Percentiles rank a stretch among this genome's conserved stretches.
phyloP scores from a whole-genome alignment of 108 stramenopile species.

The Skeletonema potamos region DNA sequence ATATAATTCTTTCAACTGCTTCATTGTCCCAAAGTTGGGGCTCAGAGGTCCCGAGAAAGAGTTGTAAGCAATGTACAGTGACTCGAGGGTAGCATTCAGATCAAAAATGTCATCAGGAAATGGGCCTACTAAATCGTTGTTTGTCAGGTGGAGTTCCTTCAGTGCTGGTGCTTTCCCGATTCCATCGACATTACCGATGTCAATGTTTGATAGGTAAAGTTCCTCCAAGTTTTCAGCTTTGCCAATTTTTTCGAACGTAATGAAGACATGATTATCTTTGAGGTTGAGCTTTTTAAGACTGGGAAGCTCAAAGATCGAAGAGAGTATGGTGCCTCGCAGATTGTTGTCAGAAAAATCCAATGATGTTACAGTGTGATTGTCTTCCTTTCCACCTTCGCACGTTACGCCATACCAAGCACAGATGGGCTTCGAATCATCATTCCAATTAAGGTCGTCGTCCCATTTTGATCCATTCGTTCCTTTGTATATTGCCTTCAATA shows the following conservation, averaged over 20 bases:
- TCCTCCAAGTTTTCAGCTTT: conserved; percentile 53
- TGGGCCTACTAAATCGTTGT: conserved; percentile 40
- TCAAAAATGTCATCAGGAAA: conserved; percentile 58
- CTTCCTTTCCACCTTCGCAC: conserved; percentile 52
- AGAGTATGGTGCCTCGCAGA: conserved; percentile 57
- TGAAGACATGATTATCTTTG: conserved; percentile 39
- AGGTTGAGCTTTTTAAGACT: conserved; percentile 34
- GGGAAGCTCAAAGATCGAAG: conserved; percentile 55
- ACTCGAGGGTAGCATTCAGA: conserved; percentile 37
- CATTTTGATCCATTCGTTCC: conserved; percentile 26
- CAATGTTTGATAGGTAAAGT: conserved; percentile 47
- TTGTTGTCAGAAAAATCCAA: conserved; percentile 37
- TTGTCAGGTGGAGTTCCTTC: conserved; percentile 51
- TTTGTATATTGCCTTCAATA: conserved; percentile 32
- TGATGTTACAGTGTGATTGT: conserved; percentile 47
- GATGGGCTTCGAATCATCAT: conserved; percentile 50
- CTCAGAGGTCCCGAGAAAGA: conserved; percentile 62
- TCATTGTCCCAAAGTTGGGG: conserved; percentile 52
- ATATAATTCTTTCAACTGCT: conserved; percentile 53
- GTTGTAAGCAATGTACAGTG: conserved; percentile 58
- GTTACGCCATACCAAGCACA: conserved; percentile 62
- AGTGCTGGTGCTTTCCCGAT: conserved; percentile 51
- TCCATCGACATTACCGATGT: conserved; percentile 45
- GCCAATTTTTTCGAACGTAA: conserved; percentile 51
- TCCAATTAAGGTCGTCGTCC: conserved; percentile 42